Percentiles rank a stretch among this genome's conserved stretches.
Evolutionary conservation across 176 grass and related monocot species (phyloP).

Genomic region (Cenchrus americanus): DNA sequence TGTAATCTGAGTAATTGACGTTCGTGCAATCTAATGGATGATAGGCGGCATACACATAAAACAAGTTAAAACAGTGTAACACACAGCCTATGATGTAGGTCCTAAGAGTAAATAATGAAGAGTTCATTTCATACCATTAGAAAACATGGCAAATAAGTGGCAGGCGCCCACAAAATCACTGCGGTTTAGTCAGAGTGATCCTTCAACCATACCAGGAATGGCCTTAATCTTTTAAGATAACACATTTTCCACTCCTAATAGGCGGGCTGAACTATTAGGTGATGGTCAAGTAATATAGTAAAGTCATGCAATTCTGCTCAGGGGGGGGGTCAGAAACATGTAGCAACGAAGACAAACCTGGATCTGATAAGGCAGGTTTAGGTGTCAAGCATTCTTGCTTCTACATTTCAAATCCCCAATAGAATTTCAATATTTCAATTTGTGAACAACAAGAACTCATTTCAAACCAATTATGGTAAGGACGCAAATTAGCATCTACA

Average conservation of each 20-base stretch:
- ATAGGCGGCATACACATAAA: not conserved
- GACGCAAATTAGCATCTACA: not conserved
- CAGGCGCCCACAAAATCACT: not conserved
- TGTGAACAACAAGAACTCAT: not conserved
- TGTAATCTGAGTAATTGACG: not conserved
- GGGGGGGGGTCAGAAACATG: not conserved
- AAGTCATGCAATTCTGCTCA: not conserved
- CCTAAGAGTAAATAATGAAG: not conserved
- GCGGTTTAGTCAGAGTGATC: not conserved
- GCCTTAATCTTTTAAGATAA: not conserved
- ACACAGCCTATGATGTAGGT: not conserved
- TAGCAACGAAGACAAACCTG: not conserved
- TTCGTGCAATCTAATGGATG: not conserved
- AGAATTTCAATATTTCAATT: not conserved
- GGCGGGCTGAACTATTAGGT: not conserved
- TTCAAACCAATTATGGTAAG: not conserved
- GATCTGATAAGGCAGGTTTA: not conserved
- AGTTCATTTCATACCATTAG: not conserved
- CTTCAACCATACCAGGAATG: not conserved
- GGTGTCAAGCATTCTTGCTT: not conserved
- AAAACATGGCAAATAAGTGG: not conserved
- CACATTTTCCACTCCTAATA: not conserved
- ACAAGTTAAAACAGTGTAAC: not conserved
- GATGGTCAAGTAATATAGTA: not conserved
- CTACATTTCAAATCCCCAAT: not conserved